phyloP scores from a whole-genome alignment of 306 rosid genomes.

The Albizia julibrissin region DNA sequence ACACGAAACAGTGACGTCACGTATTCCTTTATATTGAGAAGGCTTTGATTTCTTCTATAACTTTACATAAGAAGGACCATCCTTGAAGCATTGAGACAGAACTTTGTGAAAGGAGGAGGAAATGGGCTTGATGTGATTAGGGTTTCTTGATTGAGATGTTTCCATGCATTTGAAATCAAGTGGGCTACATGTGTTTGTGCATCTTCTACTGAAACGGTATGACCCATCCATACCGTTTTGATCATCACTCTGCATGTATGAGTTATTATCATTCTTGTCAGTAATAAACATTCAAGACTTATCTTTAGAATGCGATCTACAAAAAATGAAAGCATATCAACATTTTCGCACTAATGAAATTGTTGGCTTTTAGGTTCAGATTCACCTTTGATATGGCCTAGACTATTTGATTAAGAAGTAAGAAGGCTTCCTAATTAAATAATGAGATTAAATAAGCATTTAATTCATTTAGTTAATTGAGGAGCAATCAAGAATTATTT shows the following conservation, averaged over 20 bases:
- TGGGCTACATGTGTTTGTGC: conserved; percentile 28
- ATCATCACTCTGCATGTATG: conserved; percentile 37
- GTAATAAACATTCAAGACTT: background rate
- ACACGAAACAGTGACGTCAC: conserved; percentile 35
- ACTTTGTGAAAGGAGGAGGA: conserved; percentile 41
- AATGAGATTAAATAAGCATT: too few relatives aligned
- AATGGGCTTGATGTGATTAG: conserved; percentile 32
- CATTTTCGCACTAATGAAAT: too few relatives aligned
- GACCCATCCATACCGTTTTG: conserved; percentile 59
- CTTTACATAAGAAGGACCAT: conserved; percentile 59
- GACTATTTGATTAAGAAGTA: too few relatives aligned
- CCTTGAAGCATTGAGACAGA: conserved; percentile 53
- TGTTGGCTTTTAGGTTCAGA: too few relatives aligned
- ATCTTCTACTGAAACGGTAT: conserved; percentile 35
- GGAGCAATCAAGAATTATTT: too few relatives aligned
- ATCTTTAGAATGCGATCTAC: too few relatives aligned
- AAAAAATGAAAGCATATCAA: too few relatives aligned
- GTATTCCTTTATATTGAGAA: conserved; percentile 32
- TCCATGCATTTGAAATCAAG: conserved; percentile 59
- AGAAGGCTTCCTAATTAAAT: too few relatives aligned
- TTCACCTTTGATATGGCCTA: too few relatives aligned
- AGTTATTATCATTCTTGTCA: background rate
- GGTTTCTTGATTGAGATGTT: conserved; percentile 43
- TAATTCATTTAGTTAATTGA: too few relatives aligned
- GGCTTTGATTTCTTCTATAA: conserved; percentile 10